These are phyloP conservation scores for Cladosporium sp. DNA, from an alignment of 2,329 filamentous ascomycete genomes.

Conservation along the genomic window DNA sequence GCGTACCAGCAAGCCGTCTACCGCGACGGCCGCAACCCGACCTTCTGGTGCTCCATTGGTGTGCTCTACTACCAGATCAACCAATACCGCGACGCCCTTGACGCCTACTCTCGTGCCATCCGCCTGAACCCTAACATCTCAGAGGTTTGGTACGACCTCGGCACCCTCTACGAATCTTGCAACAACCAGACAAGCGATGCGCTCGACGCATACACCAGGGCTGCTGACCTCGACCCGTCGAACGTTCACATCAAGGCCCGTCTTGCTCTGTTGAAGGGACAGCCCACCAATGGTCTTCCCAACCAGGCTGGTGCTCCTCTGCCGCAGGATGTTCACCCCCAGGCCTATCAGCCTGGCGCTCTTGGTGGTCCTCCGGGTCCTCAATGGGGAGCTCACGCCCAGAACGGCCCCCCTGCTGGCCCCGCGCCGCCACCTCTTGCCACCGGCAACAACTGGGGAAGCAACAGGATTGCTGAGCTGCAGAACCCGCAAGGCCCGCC, in stretches of 20 bases:
- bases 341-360: conserved; percentile 81
- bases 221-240: conserved; percentile 85
- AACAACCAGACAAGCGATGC: conserved; percentile 98
- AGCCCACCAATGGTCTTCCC: conserved; percentile 62
- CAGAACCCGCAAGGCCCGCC: conserved; percentile 62
- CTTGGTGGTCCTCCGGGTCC: conserved; percentile 74
- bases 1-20: conserved; percentile 99
- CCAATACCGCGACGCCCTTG: conserved; percentile 95
- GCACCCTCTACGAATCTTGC: conserved; percentile 96
- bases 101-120: conserved; percentile 96
- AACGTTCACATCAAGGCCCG: conserved; percentile 97
- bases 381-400: conserved; percentile 80
- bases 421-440: conserved; percentile 55
- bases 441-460: conserved; percentile 55
- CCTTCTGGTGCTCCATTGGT: conserved; percentile 99
- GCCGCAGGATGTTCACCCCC: conserved; percentile 92
- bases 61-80: conserved; percentile 99
- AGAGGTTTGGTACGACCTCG: conserved; percentile 98
- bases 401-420: conserved; percentile 59
- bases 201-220: conserved; percentile 89
- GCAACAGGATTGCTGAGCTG: conserved; percentile 71
- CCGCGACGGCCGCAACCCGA: conserved; percentile 93
- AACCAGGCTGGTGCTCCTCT: conserved; percentile 75
- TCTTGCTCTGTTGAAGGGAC: conserved; percentile 80
- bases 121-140: conserved; percentile 97